Evolutionary conservation across 192 early-diverging fungal genomes (phyloP), one percentile per base, ranked within the genome.

Genomic region (Coemansia sp.): DNA sequence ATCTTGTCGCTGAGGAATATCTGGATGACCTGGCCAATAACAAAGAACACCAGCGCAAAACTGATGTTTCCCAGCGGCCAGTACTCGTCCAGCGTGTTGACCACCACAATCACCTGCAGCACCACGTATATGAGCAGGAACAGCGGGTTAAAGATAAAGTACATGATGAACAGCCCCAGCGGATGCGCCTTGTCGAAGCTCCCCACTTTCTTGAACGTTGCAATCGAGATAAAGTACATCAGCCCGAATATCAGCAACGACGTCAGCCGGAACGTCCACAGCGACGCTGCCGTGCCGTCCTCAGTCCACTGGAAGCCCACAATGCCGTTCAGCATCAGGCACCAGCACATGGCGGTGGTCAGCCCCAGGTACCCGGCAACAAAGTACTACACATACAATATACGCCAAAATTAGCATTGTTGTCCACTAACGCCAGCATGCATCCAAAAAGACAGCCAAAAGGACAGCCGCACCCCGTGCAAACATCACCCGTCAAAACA

Each of bases 271-370:
- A 98, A 89, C 7, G 93, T 92, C 94, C 96, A 98, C 54, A 98
- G 88, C 11, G 96, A 97, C 60, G 87, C 67, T 8, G 92, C 85
- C 3, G 94, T 97, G 63, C 96, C 95, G 75, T 98, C 96, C 68
- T 98, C 94, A 10, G 90, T 87, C 88, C 93, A 98, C 83, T 96
- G 94, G 85, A 95, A 97, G 6, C 93, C 93, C 41, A 98, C 90
- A 76, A 97, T 93, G 32, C 93, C 95, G 75, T 96, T 98, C 38
- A 96, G 76, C 52, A 98, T 85, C 66, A 98, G 72, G 63, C 91
- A 93, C 93, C 93, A 97, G 75, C 92, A 89, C 43, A 92, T 93
- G 8, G 92, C 88, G 66, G 91, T 89, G 64, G 88, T 90, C 45
- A 95, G 67, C 17, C 90, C 89, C 38, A 92, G 70, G 67, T 95